These are phyloP conservation scores for Cyberlindnera japonica DNA, from an alignment of 805 yeast species.

Conservation along the genomic window DNA sequence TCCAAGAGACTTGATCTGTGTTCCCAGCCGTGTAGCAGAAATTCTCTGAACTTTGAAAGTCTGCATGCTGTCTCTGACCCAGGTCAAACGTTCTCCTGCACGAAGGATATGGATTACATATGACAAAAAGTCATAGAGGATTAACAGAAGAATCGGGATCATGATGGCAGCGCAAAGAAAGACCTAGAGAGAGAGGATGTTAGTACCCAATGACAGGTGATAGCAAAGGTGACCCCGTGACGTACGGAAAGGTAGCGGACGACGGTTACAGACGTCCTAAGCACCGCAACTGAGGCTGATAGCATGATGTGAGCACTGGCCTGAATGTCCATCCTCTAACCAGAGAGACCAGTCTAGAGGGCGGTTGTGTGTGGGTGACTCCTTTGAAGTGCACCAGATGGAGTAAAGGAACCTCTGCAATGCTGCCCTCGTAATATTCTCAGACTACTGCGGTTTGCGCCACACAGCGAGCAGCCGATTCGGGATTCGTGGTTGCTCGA, in stretches of 20 bases:
- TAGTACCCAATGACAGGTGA: slow-evolving; percentile 1
- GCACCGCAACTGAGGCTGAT: background rate
- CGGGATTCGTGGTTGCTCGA: background rate
- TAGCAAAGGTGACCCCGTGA: no score
- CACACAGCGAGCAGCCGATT: background rate
- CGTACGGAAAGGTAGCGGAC: slow-evolving; percentile 15
- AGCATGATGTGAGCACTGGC: background rate
- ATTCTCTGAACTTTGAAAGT: slow-evolving; percentile 12
- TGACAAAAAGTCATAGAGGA: slow-evolving; percentile 19
- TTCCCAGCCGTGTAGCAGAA: slow-evolving; percentile 9
- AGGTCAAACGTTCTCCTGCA: slow-evolving; percentile 1
- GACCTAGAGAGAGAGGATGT: slow-evolving; percentile 3
- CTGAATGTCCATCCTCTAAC: no score
- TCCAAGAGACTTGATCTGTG: slow-evolving; percentile 6
- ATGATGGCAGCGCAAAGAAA: slow-evolving; percentile 7
- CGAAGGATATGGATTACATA: slow-evolving; percentile 18
- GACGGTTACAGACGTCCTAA: background rate
- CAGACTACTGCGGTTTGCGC: background rate
- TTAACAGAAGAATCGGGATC: slow-evolving; percentile 16
- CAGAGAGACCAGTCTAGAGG: no score
- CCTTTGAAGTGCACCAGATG: background rate
- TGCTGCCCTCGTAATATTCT: slow-evolving; percentile 1
- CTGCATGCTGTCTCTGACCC: slow-evolving; percentile 5
- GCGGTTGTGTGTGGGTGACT: no score
- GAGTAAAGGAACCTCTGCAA: background rate